phyloP scores from a whole-genome alignment of 345 rosid species.

The Lepidium sativum region DNA sequence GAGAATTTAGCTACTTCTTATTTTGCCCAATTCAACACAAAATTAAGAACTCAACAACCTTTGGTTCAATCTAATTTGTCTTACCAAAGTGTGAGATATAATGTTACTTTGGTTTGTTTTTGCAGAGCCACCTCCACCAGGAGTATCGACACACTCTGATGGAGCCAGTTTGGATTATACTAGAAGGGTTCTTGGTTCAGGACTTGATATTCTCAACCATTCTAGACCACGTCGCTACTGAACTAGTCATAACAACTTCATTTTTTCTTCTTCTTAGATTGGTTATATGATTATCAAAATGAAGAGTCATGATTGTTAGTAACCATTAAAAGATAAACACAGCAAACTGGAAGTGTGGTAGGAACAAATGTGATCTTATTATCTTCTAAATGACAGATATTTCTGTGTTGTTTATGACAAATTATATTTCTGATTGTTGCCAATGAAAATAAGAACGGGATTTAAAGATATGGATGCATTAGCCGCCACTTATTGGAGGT shows the following conservation, averaged over 20 bases:
- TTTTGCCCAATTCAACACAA: neutral
- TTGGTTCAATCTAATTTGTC: neutral
- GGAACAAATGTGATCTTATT: neutral
- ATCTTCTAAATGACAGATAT: neutral
- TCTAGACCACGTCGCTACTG: conserved; percentile 51
- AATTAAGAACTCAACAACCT: neutral
- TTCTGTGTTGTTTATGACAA: neutral
- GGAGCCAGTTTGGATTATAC: conserved; percentile 51
- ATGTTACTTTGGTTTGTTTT: neutral
- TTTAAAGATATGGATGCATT: neutral
- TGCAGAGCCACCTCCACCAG: conserved; percentile 49
- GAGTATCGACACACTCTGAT: conserved; percentile 38
- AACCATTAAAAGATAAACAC: neutral
- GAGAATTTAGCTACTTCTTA: neutral
- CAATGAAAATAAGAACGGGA: neutral
- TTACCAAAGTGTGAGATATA: neutral
- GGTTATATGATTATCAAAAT: neutral
- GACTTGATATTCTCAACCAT: conserved; percentile 45
- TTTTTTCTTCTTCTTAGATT: neutral
- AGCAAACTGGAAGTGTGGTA: neutral
- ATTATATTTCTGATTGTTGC: neutral
- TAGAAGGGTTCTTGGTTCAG: conserved; percentile 52
- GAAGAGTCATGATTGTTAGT: neutral
- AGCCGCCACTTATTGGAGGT: conserved; percentile 99
- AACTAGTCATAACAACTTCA: conserved; percentile 20